Percentiles rank a stretch among this genome's conserved stretches.
Conservation (phyloP, 441 rosid species). For the Omphalea diandra region DNA sequence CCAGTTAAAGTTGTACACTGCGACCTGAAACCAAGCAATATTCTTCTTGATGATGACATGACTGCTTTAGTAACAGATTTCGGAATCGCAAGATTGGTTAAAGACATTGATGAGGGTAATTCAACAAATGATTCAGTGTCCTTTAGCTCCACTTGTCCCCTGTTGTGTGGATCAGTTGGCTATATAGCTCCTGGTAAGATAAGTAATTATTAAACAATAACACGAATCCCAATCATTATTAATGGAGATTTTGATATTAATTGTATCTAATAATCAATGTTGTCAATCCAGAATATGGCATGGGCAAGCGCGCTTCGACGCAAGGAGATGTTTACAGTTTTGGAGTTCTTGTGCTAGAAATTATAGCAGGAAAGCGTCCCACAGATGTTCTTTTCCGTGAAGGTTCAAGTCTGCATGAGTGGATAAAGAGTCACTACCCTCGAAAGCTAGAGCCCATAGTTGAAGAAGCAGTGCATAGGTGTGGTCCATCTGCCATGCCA, state of each 20-base stretch:
- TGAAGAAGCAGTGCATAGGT: slow-evolving; percentile 48
- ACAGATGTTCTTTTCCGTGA: slow-evolving; percentile 53
- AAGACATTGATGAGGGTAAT: slow-evolving; percentile 40
- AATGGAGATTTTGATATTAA: no score
- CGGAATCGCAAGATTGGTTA: slow-evolving; percentile 69
- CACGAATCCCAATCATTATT: no score
- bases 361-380: slow-evolving; percentile 69
- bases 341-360: slow-evolving; percentile 77
- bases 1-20: slow-evolving; percentile 87
- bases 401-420: slow-evolving; percentile 73
- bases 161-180: slow-evolving; percentile 67
- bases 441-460: slow-evolving; percentile 60
- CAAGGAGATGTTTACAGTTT: slow-evolving; percentile 87
- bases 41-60: slow-evolving; percentile 83
- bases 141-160: slow-evolving; percentile 61
- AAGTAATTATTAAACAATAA: no score
- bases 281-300: slow-evolving; percentile 75
- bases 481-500: slow-evolving; percentile 36
- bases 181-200: slow-evolving; percentile 93
- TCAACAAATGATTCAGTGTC: slow-evolving; percentile 48
- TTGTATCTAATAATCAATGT: no score
- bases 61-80: slow-evolving; percentile 91
- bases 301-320: slow-evolving; percentile 71
- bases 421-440: slow-evolving; percentile 65
- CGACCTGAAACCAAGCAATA: slow-evolving; percentile 88